Evolutionary conservation across 2,329 filamentous ascomycete genomes (phyloP), one percentile per base, ranked within the genome.

Genomic region (Phaeosphaeriaceae sp.): DNA sequence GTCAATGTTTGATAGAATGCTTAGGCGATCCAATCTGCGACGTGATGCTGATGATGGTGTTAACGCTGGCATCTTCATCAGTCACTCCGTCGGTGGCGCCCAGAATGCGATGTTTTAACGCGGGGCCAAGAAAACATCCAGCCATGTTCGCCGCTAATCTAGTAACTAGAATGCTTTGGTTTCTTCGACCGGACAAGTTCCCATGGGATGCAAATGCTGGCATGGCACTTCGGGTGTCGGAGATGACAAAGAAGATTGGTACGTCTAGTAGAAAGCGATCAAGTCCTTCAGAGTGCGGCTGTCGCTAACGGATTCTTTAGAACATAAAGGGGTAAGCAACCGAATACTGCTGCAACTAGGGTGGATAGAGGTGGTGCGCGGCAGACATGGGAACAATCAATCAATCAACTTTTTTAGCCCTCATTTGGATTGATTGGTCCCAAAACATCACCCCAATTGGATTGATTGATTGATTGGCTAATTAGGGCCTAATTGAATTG

Each of bases 81-180:
- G 39, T 42, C 23, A 42, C 39, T 20, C 39, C 39, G 13, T 30
- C 28, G 18, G 39, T 42, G 11, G 39, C 39, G 28, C 39, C 39
- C 23, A 29, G 30, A 20, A 28, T 17, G 23, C 39, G 16, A 20
- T 12, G 30, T 30, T 42, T 42, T 28, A 20, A 20, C 15, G 39
- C 39, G 29, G 39, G 39, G 26, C 20, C 13, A 29, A 42, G 29
- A 26, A 42, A 42, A 20, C 21, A 42, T 42, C 23, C 23, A 15
- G 13, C 39, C 23, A 29, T 42, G 26, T 42, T 42, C 30, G 39
- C 39, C 21, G 39, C 39, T 15, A 42, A 33, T 33, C 29, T 42
- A 33, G 39, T 42, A 33, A 42, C 39, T 16, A 15, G 39, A 18
- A 42, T 42, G 23, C 39, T 42, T 42, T 42, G 39, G 39, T 42